Evolutionary conservation across 352 stramenopile species (phyloP), one percentile per base, ranked within the genome.

Genomic region (Phytophthora melonis): DNA sequence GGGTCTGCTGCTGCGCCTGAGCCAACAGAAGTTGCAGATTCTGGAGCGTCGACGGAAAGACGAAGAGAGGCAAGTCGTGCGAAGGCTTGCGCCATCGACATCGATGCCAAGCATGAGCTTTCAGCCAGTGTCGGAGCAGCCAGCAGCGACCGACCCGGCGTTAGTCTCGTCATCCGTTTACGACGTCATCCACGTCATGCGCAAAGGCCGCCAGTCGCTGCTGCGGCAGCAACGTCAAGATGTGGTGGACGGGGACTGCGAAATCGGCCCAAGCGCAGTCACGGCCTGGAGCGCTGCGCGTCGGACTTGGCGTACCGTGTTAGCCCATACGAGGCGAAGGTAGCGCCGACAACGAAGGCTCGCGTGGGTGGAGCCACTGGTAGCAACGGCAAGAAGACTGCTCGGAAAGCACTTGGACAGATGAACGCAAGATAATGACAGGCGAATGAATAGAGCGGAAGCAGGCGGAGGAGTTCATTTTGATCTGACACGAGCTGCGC

Each of bases 151-250:
- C 13, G 50, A 58, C 10, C 19, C 54, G 16, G 27, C 50, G 25
- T 25, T 68, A 7, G 49, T 30, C 19, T 61, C 69, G 4, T 65
- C 67, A 10, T 58, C 74, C 13, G 74, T 80, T 39, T 74, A 78
- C 19, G 74, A 78, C 53, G 74, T 80, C 34, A 66, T 80, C 16
- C 74, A 80, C 16, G 69, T 80, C 50, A 74, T 78, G 64, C 74
- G 74, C 41, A 80, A 80, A 59, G 74, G 64, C 5, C 74, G 74
- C 1, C 60, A 71, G 62, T 78, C 74, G 8, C 39, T 80, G 27
- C 54, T 67, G 14, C 65, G 58, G 3, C 57, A 72, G 18, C 68
- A 77, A 54, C 63, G 32, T 14, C 67, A 55, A 25, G 36, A 49
- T 9, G 10, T 43, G 3, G 43, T 41, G 2, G 47, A 34, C 19